Base-by-base conservation (phyloP, 169 alveolate species). In the Cryptosporidium canis region DNA sequence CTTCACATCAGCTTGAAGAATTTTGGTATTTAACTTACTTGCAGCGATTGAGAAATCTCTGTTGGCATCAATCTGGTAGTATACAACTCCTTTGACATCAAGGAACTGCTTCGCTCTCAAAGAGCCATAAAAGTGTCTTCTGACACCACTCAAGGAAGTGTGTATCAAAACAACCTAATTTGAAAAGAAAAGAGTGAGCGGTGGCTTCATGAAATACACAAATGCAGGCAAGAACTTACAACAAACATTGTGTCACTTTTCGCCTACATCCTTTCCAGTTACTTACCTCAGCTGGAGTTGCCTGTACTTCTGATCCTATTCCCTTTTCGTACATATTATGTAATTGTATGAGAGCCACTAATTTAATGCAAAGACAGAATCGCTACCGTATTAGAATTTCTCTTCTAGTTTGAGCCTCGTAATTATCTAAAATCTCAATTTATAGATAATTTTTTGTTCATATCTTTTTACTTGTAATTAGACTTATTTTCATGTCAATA, bases 81-180 rank as follows among this genome's bases (percentile, higher is more conserved):
- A 95, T 18, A 94, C 93, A 27, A 93, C 93, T 83, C 96, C 96
- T 85, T 95, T 95, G 77, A 96, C 94, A 90, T 95, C 95, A 45
- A 95, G 90, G 35, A 95, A 67, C 66, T 94, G 93, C 68, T 90
- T 94, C 29, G 95, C 95, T 90, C 97, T 90, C 77, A 90, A 68
- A 5, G 96, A 94, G 56, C 92, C 91, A 82, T 93, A 95, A 83
- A 91, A 94, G 27, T 94, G 96, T 33, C 92, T 83, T 65, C 93
- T 91, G 44, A 93, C 82, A 39, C 97, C 94, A 11, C 96, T 95
- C 51, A 95, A 85, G 7, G 97, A 94, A 0, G 97, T 95, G 11
- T 94, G 92, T 21, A 95, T 71, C 65, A 95, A 66, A 16, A 95
- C 95, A 33, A 95, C 93, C 83, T 95, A 27, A 14, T n/a, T n/a